Conservation (phyloP, 2,329 filamentous ascomycete species). For the Ilyonectria destructans region DNA sequence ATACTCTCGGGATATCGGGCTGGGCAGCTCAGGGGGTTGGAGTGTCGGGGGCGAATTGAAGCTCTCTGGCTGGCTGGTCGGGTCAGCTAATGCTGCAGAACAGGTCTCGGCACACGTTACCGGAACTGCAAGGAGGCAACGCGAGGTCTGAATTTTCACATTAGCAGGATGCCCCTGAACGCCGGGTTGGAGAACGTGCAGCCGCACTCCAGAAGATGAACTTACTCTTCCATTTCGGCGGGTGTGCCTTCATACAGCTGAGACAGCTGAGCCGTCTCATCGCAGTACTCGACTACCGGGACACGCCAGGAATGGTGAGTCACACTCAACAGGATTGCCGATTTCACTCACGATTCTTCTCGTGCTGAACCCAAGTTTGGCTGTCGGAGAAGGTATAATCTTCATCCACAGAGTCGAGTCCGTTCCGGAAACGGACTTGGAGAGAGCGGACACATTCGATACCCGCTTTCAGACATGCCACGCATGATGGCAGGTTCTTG, state of each 20-base stretch:
- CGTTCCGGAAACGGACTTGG: slow-evolving; percentile 39
- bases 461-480: slow-evolving; percentile 33
- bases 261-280: slow-evolving; percentile 29
- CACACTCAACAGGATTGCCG: not conserved
- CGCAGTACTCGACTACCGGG: slow-evolving; percentile 29
- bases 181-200: not conserved
- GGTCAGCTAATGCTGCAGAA: not conserved
- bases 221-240: slow-evolving; percentile 12
- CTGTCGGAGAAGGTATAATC: slow-evolving; percentile 24
- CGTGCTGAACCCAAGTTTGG: slow-evolving; percentile 29
- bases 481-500: slow-evolving; percentile 34
- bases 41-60: slow-evolving; percentile 12
- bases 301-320: not conserved
- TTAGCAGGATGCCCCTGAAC: not conserved
- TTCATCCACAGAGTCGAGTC: slow-evolving; percentile 28
- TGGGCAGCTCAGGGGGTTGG: slow-evolving; percentile 3
- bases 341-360: slow-evolving; percentile 16
- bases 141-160: not conserved
- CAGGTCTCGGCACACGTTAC: slow-evolving; percentile 2
- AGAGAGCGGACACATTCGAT: slow-evolving; percentile 38
- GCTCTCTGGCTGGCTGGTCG: slow-evolving; percentile 12
- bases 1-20: not conserved
- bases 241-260: slow-evolving; percentile 20
- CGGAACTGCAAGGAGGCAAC: slow-evolving; percentile 4
- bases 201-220: not conserved